These are phyloP conservation scores for Juglanconis juglandina DNA, from an alignment of 2,329 filamentous ascomycete species.

Conservation along the genomic window DNA sequence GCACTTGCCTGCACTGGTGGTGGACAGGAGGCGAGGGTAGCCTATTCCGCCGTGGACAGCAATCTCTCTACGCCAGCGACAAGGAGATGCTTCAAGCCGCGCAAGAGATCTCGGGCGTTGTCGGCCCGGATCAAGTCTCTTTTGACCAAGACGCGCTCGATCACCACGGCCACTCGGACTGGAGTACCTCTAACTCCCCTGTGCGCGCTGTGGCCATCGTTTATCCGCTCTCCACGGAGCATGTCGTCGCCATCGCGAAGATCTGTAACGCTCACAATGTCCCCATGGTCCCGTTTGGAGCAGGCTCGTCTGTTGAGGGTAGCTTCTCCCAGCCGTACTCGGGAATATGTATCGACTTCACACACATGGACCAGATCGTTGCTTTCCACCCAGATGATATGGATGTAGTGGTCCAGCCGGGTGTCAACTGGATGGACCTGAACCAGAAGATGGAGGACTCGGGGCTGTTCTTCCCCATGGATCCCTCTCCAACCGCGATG, in stretches of 20 bases:
- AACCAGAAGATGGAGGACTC: slow-evolving; percentile 61
- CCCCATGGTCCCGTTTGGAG: slow-evolving; percentile 61
- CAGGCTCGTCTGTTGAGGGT: slow-evolving; percentile 69
- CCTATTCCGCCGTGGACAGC: no score
- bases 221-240: slow-evolving; percentile 60
- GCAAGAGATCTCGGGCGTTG: slow-evolving; percentile 44
- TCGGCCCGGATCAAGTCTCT: slow-evolving; percentile 59
- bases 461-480: slow-evolving; percentile 66
- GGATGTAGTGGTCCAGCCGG: slow-evolving; percentile 69
- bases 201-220: slow-evolving; percentile 62
- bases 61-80: no score
- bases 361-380: slow-evolving; percentile 63
- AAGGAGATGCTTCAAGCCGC: slow-evolving; percentile 44
- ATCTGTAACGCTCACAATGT: slow-evolving; percentile 60
- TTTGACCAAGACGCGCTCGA: slow-evolving; percentile 63
- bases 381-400: slow-evolving; percentile 64
- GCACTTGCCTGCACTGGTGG: no score
- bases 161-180: slow-evolving; percentile 66
- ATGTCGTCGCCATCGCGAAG: slow-evolving; percentile 61
- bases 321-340: slow-evolving; percentile 66
- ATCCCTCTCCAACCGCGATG: slow-evolving; percentile 60
- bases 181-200: slow-evolving; percentile 65
- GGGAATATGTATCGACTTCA: slow-evolving; percentile 68
- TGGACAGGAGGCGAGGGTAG: no score
- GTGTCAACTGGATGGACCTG: slow-evolving; percentile 64